Evolutionary conservation across 164 flowering plant genomes (phyloP).

Genomic region (Sedum album): DNA sequence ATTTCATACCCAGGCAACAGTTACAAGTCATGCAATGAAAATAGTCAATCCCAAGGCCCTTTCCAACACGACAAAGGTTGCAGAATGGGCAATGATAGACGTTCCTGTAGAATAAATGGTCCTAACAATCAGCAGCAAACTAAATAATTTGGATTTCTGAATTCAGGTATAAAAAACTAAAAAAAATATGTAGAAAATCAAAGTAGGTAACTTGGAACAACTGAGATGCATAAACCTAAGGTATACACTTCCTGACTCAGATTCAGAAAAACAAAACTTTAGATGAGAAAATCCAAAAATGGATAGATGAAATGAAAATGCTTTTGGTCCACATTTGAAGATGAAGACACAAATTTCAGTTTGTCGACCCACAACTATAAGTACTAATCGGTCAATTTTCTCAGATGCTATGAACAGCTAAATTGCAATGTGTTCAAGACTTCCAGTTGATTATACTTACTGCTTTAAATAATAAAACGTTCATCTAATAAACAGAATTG

Average conservation of each 20-base stretch:
- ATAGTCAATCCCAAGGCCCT: background rate
- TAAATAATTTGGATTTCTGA: background rate
- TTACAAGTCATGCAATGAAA: background rate
- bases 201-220: background rate
- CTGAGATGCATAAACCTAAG: background rate
- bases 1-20: background rate
- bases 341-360: background rate
- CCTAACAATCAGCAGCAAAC: background rate
- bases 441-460: background rate
- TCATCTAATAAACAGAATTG: no score
- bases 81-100: background rate
- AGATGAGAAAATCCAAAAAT: background rate
- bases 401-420: background rate
- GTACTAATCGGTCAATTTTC: background rate
- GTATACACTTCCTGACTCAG: background rate
- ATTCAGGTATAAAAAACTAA: background rate
- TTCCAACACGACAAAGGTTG: background rate
- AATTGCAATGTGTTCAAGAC: background rate
- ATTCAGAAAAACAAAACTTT: background rate
- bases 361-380: background rate
- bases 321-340: no score
- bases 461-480: no score
- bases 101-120: background rate
- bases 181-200: background rate
- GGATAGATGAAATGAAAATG: no score